Percentiles rank a stretch among this genome's conserved stretches.
Conservation (phyloP, 148 eudicot species). For the Vaccinium corymbosum region DNA sequence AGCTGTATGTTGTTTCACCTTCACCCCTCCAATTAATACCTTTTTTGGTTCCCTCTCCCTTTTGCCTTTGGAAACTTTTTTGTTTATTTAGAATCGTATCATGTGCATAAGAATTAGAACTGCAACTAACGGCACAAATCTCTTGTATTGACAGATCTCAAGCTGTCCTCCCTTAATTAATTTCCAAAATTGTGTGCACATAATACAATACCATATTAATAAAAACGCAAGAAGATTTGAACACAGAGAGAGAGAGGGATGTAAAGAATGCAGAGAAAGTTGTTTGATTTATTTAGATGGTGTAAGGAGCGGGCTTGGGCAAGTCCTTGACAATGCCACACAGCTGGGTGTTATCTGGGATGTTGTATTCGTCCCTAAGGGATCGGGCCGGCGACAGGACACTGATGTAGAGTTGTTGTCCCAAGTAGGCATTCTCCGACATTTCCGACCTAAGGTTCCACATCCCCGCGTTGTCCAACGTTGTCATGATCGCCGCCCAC, state of each 20-base stretch:
- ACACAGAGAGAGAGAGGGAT: not conserved
- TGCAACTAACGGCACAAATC: not conserved
- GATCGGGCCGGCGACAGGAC: slow-evolving; percentile 38
- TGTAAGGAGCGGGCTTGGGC: slow-evolving; percentile 40
- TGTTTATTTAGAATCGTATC: not conserved
- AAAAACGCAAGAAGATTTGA: too few relatives aligned
- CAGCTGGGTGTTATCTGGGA: slow-evolving; percentile 24
- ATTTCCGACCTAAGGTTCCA: slow-evolving; percentile 45
- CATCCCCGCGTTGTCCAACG: slow-evolving; percentile 51
- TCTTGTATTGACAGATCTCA: not conserved
- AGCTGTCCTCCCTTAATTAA: not conserved
- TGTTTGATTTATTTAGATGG: not conserved
- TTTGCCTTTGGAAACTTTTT: not conserved
- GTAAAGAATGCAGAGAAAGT: not conserved
- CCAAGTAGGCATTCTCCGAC: slow-evolving; percentile 31
- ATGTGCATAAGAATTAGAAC: not conserved
- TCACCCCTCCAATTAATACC: too few relatives aligned
- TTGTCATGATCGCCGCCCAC: slow-evolving; percentile 49
- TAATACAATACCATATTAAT: too few relatives aligned
- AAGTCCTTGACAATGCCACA: slow-evolving; percentile 44
- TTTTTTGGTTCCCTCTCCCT: not conserved
- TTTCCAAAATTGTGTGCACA: not conserved
- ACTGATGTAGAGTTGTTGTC: slow-evolving; percentile 50
- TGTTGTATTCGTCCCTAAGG: slow-evolving; percentile 44
- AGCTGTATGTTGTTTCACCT: too few relatives aligned